Base-by-base conservation (phyloP, 2,329 filamentous ascomycete species). In the Arthrocladium fulminans region DNA sequence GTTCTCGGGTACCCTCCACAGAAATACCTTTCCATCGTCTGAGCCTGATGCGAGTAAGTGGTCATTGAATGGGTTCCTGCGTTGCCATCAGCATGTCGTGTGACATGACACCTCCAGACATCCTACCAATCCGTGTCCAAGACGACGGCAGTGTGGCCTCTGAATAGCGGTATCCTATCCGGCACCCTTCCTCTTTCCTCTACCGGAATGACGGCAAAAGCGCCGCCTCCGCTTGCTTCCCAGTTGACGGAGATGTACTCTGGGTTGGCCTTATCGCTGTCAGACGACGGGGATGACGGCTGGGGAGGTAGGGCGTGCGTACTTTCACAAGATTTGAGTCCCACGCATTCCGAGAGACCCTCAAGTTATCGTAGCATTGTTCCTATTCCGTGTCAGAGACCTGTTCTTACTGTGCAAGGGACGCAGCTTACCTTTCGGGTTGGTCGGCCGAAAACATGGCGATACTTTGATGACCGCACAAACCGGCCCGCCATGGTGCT, bases 291-390 rank as follows among this genome's bases (percentile, higher is more conserved):
- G 51, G 47, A 49, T 54, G 59, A 59, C 60, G 61, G 59, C 27
- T 17, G 45, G 15, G 60, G 54, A 55, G 56, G 50, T 49, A 52
- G 45, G 48, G 65, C 17, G 32, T 8, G 13, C 76, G 67, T 68
- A 94, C 88, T 84, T 97, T 97, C 72, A 97, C 79, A 64, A 98
- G 74, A 73, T 98, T 98, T 63, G 89, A 96, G 69, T 98, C 92
- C 92, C 92, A 98, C 48, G 92, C 92, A 81, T 98, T 98, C 70
- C 85, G 87, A 64, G 88, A 96, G 69, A 98, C 88, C 66, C 88
- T 87, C 59, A 98, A 75, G 70, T 97, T 97, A 70, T 98, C 92
- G 73, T 97, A 98, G 76, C 89, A 96, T 78, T 87, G 86, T 68
- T 98, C 92, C 79, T 82, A 51, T 20, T n/a, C 24, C n/a, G 30